phyloP scores from a whole-genome alignment of 805 yeast genomes.

The Saccharomyces kudriavzevii region DNA sequence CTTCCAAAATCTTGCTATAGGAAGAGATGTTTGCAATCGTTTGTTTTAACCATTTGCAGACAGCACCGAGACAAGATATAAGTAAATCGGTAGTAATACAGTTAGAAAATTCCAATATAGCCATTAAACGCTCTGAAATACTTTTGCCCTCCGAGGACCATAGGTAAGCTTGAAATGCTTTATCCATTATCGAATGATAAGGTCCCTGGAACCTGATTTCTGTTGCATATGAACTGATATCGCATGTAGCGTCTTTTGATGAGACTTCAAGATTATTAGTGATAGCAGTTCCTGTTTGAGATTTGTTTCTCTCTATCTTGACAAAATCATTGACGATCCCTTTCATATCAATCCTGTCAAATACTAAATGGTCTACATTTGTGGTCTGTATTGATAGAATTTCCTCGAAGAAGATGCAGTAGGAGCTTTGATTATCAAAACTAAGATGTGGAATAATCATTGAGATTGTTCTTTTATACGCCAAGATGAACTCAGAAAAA shows the following conservation, averaged over 20 bases:
- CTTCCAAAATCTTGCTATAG: constrained; percentile 5
- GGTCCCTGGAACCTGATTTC: not conserved
- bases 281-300: not conserved
- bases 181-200: not conserved
- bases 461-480: constrained; percentile 7
- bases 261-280: not conserved
- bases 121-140: not conserved
- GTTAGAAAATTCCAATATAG: constrained; percentile 3
- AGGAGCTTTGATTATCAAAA: constrained; percentile 1
- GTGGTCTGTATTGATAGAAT: constrained; percentile 1
- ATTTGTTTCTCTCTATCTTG: not conserved
- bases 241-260: not conserved
- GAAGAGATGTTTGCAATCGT: not conserved
- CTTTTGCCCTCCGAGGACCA: not conserved
- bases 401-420: constrained; percentile 1
- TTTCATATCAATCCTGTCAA: constrained; percentile 4
- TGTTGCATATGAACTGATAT: not conserved
- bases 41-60: constrained; percentile 4
- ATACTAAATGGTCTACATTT: constrained; percentile 3
- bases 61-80: constrained; percentile 3
- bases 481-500: constrained; percentile 7
- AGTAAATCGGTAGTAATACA: constrained; percentile 3
- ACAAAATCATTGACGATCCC: constrained; percentile 1
- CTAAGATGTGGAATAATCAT: not conserved
- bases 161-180: not conserved